These are phyloP conservation scores for Apiosordaria backusii DNA, from an alignment of 495 filamentous ascomycete species.

Conservation along the genomic window DNA sequence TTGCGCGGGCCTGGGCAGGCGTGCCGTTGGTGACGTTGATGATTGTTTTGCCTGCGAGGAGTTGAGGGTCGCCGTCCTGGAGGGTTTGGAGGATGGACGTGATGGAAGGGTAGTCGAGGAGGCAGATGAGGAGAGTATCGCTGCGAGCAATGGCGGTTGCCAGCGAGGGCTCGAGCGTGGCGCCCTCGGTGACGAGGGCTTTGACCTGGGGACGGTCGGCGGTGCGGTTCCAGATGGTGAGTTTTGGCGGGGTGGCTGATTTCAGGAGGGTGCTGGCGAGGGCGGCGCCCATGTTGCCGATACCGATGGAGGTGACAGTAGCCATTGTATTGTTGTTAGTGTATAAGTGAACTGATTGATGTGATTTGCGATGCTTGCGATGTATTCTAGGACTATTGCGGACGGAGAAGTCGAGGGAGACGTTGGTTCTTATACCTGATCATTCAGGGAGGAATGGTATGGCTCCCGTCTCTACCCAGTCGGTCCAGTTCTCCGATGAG, in stretches of 20 bases:
- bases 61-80: constrained; percentile 5
- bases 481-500: too few relatives aligned
- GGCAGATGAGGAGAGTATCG: constrained; percentile 14
- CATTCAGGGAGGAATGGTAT: too few relatives aligned
- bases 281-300: constrained; percentile 24
- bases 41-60: constrained; percentile 17
- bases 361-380: too few relatives aligned
- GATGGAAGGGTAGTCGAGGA: constrained; percentile 19
- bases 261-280: constrained; percentile 10
- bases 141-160: constrained; percentile 7
- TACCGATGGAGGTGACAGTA: constrained; percentile 23
- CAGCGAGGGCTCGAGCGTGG: constrained; percentile 6
- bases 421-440: too few relatives aligned
- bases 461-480: too few relatives aligned
- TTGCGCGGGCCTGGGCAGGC: constrained; percentile 13
- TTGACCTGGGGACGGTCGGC: constrained; percentile 12
- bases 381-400: too few relatives aligned
- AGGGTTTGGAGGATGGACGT: background rate
- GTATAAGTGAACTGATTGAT: too few relatives aligned
- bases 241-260: background rate
- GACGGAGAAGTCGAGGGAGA: too few relatives aligned
- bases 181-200: constrained; percentile 8
- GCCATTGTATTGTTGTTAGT: too few relatives aligned
- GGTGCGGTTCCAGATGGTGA: constrained; percentile 25
- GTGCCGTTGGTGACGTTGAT: constrained; percentile 28